Evolutionary conservation across 805 yeast species (phyloP), one percentile per base, ranked within the genome.

Genomic region (Hanseniaspora lachancei): DNA sequence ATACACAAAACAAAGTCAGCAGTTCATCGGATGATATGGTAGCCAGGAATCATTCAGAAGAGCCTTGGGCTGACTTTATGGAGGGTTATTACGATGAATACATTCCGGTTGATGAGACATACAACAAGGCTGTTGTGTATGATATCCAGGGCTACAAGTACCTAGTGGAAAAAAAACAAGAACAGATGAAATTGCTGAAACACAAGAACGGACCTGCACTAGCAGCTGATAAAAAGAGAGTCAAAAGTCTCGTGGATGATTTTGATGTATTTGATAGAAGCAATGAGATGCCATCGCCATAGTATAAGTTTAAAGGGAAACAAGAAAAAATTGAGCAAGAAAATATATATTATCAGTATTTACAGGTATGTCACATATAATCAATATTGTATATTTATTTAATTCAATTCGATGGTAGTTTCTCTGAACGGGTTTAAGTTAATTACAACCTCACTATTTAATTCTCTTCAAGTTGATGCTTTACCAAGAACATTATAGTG

Each of bases 61-160:
- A 63, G 40, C 59, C 61, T 15, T 67, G 68, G 69, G 62, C 58
- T 36, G 63, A 63, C 41, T 46, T 57, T 27, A 58, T 63, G 24
- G 63, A 58, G 4, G 62, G 60, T 2, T 38, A 47, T 12, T 27
- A 47, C 13, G 58, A 58, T 18, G 48, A 61, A 1, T 65, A 62
- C 54, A 61, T 66, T n/a, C 66, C 67, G 2, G 62, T 58, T 27
- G 72, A 68, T 50, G 63, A 63, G 5, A 68, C 67, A 49, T 68
- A 67, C 55, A 38, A 44, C 23, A 42, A 52, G 13, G 70, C 72
- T 2, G 69, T 68, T 0, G 49, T 62, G 5, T 67, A 66, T 63
- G 66, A 67, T 48, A 54, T 62, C 1, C 53, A 57, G 44, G 66
- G 68, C 2, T 63, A 68, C 58, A 59, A 64, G 23, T 63, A 63